A percentile compares a stretch with the other conserved stretches of the same genome.
Evolutionary conservation across 371 early-diverging fungal species (phyloP).

Genomic region (Smittium mucronatum): DNA sequence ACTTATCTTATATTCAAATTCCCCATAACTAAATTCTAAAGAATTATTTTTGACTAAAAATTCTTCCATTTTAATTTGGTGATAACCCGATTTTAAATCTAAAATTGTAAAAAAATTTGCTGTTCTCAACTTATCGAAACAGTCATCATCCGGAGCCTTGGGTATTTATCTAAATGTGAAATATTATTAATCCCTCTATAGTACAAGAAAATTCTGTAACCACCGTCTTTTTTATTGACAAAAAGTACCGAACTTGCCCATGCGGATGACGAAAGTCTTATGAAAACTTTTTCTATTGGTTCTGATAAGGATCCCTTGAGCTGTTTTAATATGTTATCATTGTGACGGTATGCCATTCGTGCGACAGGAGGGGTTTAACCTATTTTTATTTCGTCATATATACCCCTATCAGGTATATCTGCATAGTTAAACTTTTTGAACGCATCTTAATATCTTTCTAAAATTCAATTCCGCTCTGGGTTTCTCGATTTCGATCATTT

Average conservation of each 20-base stretch:
- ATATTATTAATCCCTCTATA: slow-evolving; percentile 24
- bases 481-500: not conserved
- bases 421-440: not conserved
- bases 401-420: not conserved
- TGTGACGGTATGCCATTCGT: not conserved
- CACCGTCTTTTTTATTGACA: slow-evolving; percentile 6
- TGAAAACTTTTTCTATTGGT: slow-evolving; percentile 1
- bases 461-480: not conserved
- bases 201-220: slow-evolving; percentile 19
- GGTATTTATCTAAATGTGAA: slow-evolving; percentile 25
- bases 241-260: slow-evolving; percentile 5
- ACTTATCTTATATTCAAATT: slow-evolving; percentile 35
- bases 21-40: slow-evolving; percentile 32
- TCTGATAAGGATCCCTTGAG: not conserved
- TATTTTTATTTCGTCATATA: not conserved
- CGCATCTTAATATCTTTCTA: not conserved
- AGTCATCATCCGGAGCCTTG: slow-evolving; percentile 36
- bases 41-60: slow-evolving; percentile 35
- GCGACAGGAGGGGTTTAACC: not conserved
- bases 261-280: not conserved
- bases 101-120: slow-evolving; percentile 19
- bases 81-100: slow-evolving; percentile 29
- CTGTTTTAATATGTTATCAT: not conserved
- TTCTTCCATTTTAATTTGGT: slow-evolving; percentile 24
- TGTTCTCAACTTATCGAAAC: slow-evolving; percentile 24